Conservation (phyloP, 2,329 filamentous ascomycete genomes). For the Ophiostoma angusticollis region DNA sequence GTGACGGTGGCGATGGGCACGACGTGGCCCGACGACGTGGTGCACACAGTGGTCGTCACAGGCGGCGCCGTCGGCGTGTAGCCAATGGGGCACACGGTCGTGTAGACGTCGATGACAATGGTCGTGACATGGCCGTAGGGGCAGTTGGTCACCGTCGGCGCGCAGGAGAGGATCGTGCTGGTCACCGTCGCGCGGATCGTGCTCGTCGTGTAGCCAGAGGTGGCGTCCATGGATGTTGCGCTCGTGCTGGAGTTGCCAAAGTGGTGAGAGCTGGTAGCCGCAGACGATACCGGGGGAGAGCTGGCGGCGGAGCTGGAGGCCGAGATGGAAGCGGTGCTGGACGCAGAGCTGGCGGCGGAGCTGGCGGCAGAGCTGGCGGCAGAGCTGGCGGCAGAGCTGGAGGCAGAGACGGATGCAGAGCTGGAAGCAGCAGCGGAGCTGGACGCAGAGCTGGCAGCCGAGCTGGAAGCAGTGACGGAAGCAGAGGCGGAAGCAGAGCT, state of each 20-base stretch:
- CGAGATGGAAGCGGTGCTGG: not conserved
- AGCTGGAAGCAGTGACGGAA: not conserved
- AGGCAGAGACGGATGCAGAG: not conserved
- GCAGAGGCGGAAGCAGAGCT: not conserved
- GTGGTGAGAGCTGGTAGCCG: slow-evolving; percentile 3
- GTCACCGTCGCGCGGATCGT: slow-evolving; percentile 28
- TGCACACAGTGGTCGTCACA: slow-evolving; percentile 23
- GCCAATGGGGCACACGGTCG: slow-evolving; percentile 14
- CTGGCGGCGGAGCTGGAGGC: not conserved
- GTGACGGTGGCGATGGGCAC: slow-evolving; percentile 6
- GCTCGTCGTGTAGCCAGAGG: slow-evolving; percentile 21
- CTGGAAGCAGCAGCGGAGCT: not conserved
- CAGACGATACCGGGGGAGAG: slow-evolving; percentile 6
- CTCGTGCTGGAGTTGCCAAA: too few relatives aligned
- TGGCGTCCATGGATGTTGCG: slow-evolving; percentile 4
- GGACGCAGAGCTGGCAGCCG: not conserved
- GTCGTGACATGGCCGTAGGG: slow-evolving; percentile 14
- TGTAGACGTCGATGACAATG: slow-evolving; percentile 13
- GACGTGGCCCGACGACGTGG: slow-evolving; percentile 18
- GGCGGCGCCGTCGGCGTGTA: too few relatives aligned
- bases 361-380: not conserved
- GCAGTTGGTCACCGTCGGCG: slow-evolving; percentile 15
- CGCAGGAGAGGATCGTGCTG: slow-evolving; percentile 14
- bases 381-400: not conserved
- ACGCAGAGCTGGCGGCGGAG: not conserved